Base-by-base conservation (phyloP, 129 eudicot species). In the Artemisia tridentata region DNA sequence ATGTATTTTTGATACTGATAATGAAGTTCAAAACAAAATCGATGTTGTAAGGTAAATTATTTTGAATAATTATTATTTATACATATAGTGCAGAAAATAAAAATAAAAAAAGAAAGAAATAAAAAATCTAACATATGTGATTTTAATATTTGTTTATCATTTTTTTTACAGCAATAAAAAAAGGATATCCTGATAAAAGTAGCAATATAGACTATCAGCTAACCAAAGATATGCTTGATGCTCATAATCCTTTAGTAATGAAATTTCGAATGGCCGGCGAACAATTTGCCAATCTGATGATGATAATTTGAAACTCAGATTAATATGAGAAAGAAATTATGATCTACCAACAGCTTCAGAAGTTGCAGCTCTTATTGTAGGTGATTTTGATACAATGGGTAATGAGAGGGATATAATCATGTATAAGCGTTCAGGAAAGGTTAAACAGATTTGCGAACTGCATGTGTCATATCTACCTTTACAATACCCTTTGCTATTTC, bases 331-430 rank as follows among this genome's bases (percentile, higher is more conserved):
- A 10, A 2, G 63, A 20, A 56, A 11, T 1, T 56, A 56, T 13
- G 20, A 56, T 15, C 27, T 56, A 5, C 63, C 63, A 7, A 56
- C 63, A 1, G 13, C 31, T 3, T 13, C 11, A 1, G 63, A 56
- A 10, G 15, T 56, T 7, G 63, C 29, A 2, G 63, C 29, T 19
- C 14, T 56, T 5, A 58, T 81, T n/a, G 49, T 76, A 34, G 79
- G 68, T 3, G 78, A 57, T 15, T 41, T 53, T 14, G 74, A 29
- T 0, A 3, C 6, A 4, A 10, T 25, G 3, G 11, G 9, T n/a
- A 50, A 43, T 15, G 23, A 60, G 0, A 67, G 68, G n/a, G 82
- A 81, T 61, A 73, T 81, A 0, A 31, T 81, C 1, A 49, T 81
- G 12, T 55, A 81, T 11, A 77, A 46, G 34, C 20, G 13, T 0